Conservation (phyloP, 1,139 yeast species). For the Pichia sp. region DNA sequence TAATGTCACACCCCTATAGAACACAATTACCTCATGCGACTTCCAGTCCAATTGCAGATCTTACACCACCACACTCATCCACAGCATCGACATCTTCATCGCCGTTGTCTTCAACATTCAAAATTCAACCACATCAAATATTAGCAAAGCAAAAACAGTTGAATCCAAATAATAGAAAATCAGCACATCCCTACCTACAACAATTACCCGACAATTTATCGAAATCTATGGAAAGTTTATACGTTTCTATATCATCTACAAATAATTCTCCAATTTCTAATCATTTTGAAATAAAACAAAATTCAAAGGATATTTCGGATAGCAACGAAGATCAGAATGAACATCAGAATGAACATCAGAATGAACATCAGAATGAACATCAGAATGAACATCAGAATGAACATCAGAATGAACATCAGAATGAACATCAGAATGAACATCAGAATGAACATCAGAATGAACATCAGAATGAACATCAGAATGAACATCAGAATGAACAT, state of each 20-base stretch:
- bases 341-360: no score
- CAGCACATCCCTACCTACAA: conserved; percentile 15
- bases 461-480: no score
- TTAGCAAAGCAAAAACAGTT: conserved; percentile 8
- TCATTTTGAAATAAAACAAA: neutral
- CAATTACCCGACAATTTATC: conserved; percentile 15
- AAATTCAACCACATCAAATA: conserved; percentile 12
- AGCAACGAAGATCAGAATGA: no score
- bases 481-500: no score
- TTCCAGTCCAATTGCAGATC: neutral
- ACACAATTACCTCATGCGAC: conserved; percentile 4
- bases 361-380: no score
- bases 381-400: no score
- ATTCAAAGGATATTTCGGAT: no score
- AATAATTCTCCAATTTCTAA: conserved; percentile 3
- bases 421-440: no score
- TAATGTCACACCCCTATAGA: conserved; percentile 15
- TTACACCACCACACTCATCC: no score
- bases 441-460: no score
- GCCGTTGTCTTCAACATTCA: neutral
- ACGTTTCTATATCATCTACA: conserved; percentile 5
- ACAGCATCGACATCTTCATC: no score
- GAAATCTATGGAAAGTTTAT: conserved; percentile 13
- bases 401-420: no score
- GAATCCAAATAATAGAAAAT: conserved; percentile 1